Evolutionary conservation across 2,329 filamentous ascomycete genomes (phyloP).

Genomic region (Neodidymelliopsis sp.): DNA sequence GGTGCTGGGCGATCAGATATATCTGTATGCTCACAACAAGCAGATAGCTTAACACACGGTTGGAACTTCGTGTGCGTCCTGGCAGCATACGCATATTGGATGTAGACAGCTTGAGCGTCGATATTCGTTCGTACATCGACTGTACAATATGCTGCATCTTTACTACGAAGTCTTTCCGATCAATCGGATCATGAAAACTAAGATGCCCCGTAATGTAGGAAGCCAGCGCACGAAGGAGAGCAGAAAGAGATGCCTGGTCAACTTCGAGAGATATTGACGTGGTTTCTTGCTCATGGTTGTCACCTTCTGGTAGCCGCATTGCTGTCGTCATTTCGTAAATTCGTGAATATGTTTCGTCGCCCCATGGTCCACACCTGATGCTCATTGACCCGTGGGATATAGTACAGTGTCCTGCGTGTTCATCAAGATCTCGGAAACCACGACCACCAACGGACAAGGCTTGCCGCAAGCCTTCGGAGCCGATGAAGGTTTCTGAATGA

Average conservation of each 20-base stretch:
- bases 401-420: slow-evolving; percentile 46
- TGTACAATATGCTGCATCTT: slow-evolving; percentile 53
- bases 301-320: slow-evolving; percentile 15
- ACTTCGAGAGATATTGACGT: background rate
- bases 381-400: slow-evolving; percentile 47
- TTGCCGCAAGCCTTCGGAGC: slow-evolving; percentile 61
- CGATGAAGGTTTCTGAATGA: slow-evolving; percentile 63
- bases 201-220: slow-evolving; percentile 59
- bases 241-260: slow-evolving; percentile 20
- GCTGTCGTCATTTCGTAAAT: slow-evolving; percentile 22
- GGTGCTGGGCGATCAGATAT: slow-evolving; percentile 40
- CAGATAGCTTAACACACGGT: slow-evolving; percentile 38
- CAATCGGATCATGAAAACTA: slow-evolving; percentile 62
- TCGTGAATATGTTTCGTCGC: slow-evolving; percentile 60
- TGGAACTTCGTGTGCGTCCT: background rate
- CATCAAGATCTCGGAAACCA: slow-evolving; percentile 53
- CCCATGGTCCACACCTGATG: slow-evolving; percentile 62
- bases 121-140: slow-evolving; percentile 34
- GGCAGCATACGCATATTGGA: background rate
- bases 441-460: slow-evolving; percentile 44
- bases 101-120: background rate
- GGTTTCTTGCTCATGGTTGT: background rate
- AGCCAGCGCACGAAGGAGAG: slow-evolving; percentile 55
- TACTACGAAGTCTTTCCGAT: slow-evolving; percentile 57
- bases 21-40: slow-evolving; percentile 43